phyloP scores from a whole-genome alignment of 495 filamentous ascomycete species.

The Aspergillus coremiiformis region DNA sequence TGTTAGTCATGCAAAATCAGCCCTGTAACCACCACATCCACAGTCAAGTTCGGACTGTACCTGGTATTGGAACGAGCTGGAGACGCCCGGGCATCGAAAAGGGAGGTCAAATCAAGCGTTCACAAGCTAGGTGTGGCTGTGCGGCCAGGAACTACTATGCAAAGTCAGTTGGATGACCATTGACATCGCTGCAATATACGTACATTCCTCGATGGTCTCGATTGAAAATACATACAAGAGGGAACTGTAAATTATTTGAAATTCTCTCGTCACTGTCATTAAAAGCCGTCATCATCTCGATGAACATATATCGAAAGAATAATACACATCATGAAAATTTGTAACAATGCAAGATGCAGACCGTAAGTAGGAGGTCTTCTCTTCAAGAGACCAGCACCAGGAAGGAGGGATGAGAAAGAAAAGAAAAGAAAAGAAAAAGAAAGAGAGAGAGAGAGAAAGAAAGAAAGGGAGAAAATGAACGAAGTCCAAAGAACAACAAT shows the following conservation, averaged over 20 bases:
- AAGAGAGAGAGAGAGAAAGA: not conserved
- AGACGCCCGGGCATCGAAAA: no score
- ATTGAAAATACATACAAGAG: not conserved
- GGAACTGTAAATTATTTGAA: not conserved
- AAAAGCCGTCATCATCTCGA: not conserved
- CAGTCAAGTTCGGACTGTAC: no score
- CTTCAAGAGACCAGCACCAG: not conserved
- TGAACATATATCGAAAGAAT: not conserved
- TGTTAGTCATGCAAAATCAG: not conserved
- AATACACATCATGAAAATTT: not conserved
- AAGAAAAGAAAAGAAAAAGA: not conserved
- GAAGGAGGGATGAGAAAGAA: not conserved
- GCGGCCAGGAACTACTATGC: not conserved
- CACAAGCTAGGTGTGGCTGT: not conserved
- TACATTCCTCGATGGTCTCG: not conserved
- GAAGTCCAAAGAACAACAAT: not conserved
- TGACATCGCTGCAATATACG: not conserved
- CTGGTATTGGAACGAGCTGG: no score
- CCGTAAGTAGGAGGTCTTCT: not conserved
- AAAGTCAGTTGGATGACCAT: not conserved
- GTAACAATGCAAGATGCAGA: not conserved
- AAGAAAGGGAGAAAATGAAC: not conserved
- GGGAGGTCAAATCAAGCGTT: constrained; percentile 3
- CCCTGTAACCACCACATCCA: no score
- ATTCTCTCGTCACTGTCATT: not conserved